Evolutionary conservation across 1,284 basidiomycete species (phyloP), one percentile per base, ranked within the genome.

Genomic region (Cryptococcus sp.): DNA sequence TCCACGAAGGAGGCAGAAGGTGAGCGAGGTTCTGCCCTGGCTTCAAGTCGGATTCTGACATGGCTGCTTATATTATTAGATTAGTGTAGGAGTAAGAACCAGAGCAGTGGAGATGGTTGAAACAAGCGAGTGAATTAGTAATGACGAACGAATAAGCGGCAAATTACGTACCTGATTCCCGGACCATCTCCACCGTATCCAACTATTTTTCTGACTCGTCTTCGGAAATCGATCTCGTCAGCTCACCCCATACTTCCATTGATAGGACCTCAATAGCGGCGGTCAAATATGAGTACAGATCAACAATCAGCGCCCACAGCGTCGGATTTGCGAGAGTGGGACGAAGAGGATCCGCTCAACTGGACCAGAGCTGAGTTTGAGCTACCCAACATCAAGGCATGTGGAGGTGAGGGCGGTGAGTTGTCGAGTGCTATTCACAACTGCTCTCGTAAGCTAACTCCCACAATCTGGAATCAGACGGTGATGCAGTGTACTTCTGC

Each of bases 1-100:
- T 93, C 94, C 94, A 96, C 68, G 87, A 91, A 0, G 91, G 90
- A 45, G 94, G 93, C 13, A 97, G 83, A 16, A 96, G 82, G 75
- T 96, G 80, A 6, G 77, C 79, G 46, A 79, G 71, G 55, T 75
- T 69, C 58, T 75, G 73, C 2, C 68, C 68, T 0, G 68, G 67
- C 19, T 56, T 53, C 25, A 76, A 64, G 50, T 70, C 67, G 38
- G 62, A 58, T n/a, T 63, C 65, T 40, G 50, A 47, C 57, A 59
- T 62, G 11, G 34, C 40, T 19, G 16, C 38, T 26, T 41, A n/a
- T 22, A n/a, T 22, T 23, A 41, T 50, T 26, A 17, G 11, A 1
- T 20, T 50, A 22, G 40, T 53, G 29, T 15, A 29, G 5, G 29
- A 34, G 29, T 34, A 7, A 34, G 29, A 34, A 5, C 29, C 8